Base-by-base conservation (phyloP, 2,329 filamentous ascomycete species). In the Exserohilum rostratum region DNA sequence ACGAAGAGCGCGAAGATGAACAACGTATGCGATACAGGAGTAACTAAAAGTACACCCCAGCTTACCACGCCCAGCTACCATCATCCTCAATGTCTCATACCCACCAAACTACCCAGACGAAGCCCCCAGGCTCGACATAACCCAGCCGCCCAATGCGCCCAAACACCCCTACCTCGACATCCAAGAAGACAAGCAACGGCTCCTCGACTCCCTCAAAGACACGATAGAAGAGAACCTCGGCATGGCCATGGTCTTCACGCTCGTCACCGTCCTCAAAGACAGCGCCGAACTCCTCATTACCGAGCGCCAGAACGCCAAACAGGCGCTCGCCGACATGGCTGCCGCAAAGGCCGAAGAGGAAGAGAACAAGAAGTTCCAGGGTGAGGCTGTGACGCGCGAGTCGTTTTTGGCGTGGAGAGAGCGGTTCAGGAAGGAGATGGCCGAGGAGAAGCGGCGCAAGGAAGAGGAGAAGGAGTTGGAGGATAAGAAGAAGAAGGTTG, bases 281-380 rank as follows among this genome's bases (percentile, higher is more conserved):
- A 83, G 85, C 46, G 93, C 93, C n/a, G 95, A 99, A 79, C 83
- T 87, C 65, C 83, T 99, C 54, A 87, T 98, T 63, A 77, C 83
- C 13, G 87, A 91, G 59, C 87, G 95, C 40, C 85, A 87, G 68
- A 85, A 86, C 53, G 89, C 82, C 7, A 84, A 82, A 13, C 78
- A 85, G 63, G 82, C 80, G 1, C 66, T 78, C 46, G 78, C 76
- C 46, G 85, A 87, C 44, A 70, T 80, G 45, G 83, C 80, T 57
- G 76, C 81, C 1, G 83, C 83, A 6, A 83, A 85, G 82, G 85
- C 84, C 1, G 95, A 99, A 78, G 87, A 90, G 58, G 92, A 95
- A 75, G 95, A 99, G 80, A 99, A 99, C 75, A 87, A 89, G 68
- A 98, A 97, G 77, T 99, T 99, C 76, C 90, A 96, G 73, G 95